Conservation (phyloP, 1,139 yeast genomes). For the Taiozyma sp. region DNA sequence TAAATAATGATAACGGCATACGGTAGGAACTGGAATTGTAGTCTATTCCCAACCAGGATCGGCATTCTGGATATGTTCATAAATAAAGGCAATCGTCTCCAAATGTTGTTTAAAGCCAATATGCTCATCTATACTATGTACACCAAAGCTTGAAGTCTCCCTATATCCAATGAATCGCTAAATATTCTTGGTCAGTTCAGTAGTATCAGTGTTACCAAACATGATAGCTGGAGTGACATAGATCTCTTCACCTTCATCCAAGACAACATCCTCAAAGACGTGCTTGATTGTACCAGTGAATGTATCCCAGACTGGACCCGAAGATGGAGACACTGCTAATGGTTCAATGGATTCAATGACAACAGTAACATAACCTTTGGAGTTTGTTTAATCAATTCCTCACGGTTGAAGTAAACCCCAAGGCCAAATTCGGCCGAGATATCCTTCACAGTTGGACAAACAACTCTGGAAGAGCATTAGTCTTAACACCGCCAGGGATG, state of each 20-base stretch:
- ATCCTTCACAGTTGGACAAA: constrained; percentile 32
- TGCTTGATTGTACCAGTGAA: constrained; percentile 52
- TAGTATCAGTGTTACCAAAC: constrained; percentile 87
- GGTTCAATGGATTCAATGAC: constrained; percentile 39
- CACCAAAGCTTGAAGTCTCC: constrained; percentile 15
- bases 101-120: constrained; percentile 49
- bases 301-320: constrained; percentile 44
- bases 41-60: constrained; percentile 13
- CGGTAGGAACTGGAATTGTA: constrained; percentile 50
- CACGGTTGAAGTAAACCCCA: constrained; percentile 37
- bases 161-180: constrained; percentile 47
- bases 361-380: constrained; percentile 44
- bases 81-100: constrained; percentile 54
- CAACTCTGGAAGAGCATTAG: constrained; percentile 56
- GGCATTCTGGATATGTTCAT: constrained; percentile 43
- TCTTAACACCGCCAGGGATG: constrained; percentile 47
- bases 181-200: constrained; percentile 69
- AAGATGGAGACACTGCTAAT: constrained; percentile 49
- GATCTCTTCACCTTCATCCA: constrained; percentile 34
- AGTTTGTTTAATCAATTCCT: constrained; percentile 30
- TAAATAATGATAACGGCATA: constrained; percentile 18
- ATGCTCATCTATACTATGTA: constrained; percentile 60
- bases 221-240: constrained; percentile 57
- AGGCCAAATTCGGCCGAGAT: constrained; percentile 41
- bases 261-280: constrained; percentile 33